Percentiles rank a stretch among this genome's conserved stretches.
Conservation (phyloP, 23 red algal genomes). For the Pyropia yezoensis region DNA sequence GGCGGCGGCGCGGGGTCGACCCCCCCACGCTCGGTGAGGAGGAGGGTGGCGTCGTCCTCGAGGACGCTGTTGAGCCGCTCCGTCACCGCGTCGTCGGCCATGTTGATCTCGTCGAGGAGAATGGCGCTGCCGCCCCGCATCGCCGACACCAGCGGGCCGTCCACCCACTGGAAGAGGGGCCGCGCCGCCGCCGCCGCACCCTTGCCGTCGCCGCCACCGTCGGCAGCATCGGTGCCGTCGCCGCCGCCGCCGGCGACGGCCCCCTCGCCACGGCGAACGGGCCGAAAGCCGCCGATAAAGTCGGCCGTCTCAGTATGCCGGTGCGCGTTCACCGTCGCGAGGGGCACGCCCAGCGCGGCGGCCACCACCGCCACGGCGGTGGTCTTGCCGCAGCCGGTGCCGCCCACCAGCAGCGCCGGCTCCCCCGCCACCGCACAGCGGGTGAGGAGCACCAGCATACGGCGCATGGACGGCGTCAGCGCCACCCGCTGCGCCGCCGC, state of each 20-base stretch:
- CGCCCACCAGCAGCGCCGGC: slow-evolving; percentile 77
- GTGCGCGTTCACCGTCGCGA: slow-evolving; percentile 74
- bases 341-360: slow-evolving; percentile 9
- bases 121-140: slow-evolving; percentile 67
- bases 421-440: slow-evolving; percentile 44
- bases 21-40: slow-evolving; percentile 74
- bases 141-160: slow-evolving; percentile 73
- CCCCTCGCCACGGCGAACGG: slow-evolving; percentile 1
- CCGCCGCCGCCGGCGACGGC: background rate
- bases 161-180: slow-evolving; percentile 67
- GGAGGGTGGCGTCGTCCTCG: slow-evolving; percentile 48
- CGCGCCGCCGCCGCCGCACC: background rate
- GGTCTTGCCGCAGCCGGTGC: slow-evolving; percentile 91
- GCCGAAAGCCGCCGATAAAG: slow-evolving; percentile 78
- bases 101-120: slow-evolving; percentile 95
- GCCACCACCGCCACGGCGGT: slow-evolving; percentile 45
- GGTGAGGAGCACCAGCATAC: slow-evolving; percentile 48
- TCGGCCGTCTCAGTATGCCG: slow-evolving; percentile 84
- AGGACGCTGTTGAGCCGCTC: slow-evolving; percentile 90
- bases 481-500: slow-evolving; percentile 20
- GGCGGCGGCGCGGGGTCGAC: background rate
- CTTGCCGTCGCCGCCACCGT: background rate
- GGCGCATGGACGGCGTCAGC: slow-evolving; percentile 32
- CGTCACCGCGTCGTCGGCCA: slow-evolving; percentile 90
- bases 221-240: background rate